phyloP scores from a whole-genome alignment of 495 filamentous ascomycete species.

The Penicillium flavigenum region DNA sequence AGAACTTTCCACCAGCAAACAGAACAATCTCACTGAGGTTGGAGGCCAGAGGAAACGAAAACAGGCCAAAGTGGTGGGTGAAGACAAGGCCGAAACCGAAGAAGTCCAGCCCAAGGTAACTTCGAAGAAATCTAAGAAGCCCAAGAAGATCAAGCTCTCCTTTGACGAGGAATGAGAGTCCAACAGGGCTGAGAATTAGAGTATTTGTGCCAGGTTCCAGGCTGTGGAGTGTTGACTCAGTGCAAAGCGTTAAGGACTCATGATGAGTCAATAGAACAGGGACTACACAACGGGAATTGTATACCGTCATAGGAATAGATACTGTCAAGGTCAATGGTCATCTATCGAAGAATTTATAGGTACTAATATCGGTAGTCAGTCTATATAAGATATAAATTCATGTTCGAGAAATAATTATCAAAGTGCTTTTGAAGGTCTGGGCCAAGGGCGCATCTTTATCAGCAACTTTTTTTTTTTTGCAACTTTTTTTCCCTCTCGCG shows the following conservation, averaged over 20 bases:
- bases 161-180: slow-evolving; percentile 39
- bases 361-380: neutral
- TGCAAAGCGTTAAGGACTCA: slow-evolving; percentile 17
- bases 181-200: neutral
- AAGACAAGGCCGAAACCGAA: slow-evolving; percentile 30
- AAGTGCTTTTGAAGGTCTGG: slow-evolving; percentile 1
- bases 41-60: slow-evolving; percentile 47
- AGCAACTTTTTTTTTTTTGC: slow-evolving; percentile 25
- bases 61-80: slow-evolving; percentile 43
- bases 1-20: slow-evolving; percentile 28
- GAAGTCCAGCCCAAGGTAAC: slow-evolving; percentile 26
- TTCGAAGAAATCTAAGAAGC: slow-evolving; percentile 42
- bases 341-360: slow-evolving; percentile 1
- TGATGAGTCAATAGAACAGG: slow-evolving; percentile 22
- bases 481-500: slow-evolving; percentile 19
- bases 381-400: neutral
- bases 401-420: neutral
- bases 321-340: neutral
- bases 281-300: neutral
- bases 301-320: slow-evolving; percentile 9
- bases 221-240: neutral
- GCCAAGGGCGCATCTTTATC: slow-evolving; percentile 20
- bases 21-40: slow-evolving; percentile 42
- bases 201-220: neutral
- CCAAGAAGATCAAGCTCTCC: slow-evolving; percentile 50